Evolutionary conservation across 345 rosid genomes (phyloP).

Genomic region (Angophora floribunda): DNA sequence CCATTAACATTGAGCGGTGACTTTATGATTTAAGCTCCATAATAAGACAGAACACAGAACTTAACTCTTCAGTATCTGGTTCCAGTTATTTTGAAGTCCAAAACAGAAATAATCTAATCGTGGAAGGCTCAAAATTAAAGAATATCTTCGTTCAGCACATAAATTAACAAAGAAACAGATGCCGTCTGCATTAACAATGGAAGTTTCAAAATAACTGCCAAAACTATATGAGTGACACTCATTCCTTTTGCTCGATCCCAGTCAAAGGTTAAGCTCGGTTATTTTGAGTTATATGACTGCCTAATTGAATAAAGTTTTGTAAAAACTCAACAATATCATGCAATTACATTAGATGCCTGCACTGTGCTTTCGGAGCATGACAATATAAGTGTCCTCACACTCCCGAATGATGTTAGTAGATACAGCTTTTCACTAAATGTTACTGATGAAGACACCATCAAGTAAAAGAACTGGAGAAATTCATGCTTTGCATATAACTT

Average conservation of each 20-base stretch:
- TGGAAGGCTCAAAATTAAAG: background rate
- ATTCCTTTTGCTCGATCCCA: background rate
- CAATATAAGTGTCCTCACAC: background rate
- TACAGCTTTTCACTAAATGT: background rate
- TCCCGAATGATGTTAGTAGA: background rate
- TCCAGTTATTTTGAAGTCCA: background rate
- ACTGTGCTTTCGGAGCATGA: background rate
- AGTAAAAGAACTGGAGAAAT: background rate
- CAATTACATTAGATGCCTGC: background rate
- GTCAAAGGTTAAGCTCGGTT: background rate
- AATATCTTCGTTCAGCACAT: background rate
- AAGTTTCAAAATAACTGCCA: background rate
- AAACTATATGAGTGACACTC: background rate
- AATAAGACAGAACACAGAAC: background rate
- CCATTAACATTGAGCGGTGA: background rate
- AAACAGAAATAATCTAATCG: background rate
- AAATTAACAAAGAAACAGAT: background rate
- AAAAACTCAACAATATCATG: background rate
- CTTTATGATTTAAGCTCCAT: background rate
- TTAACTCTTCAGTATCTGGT: background rate
- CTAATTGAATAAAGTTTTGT: background rate
- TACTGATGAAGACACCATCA: background rate
- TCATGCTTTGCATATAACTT: background rate
- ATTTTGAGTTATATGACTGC: background rate
- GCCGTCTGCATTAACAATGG: background rate